Conservation (phyloP, 352 stramenopile species). For the Elongisporangium anandrum region DNA sequence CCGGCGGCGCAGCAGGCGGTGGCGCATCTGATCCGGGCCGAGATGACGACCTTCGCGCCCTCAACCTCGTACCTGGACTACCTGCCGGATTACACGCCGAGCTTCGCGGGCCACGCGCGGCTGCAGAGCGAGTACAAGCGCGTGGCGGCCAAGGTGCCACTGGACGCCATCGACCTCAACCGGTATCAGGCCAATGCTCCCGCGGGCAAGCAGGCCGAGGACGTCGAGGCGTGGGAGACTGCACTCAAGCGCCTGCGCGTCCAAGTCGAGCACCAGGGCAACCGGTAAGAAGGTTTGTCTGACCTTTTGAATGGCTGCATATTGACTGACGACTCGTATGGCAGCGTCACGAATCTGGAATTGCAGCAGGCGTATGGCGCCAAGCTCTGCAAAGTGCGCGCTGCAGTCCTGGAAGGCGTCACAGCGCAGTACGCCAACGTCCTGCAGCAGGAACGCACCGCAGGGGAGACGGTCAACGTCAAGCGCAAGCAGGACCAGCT, state of each 20-base stretch:
- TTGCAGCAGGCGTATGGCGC: constrained; percentile 70
- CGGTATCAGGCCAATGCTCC: constrained; percentile 57
- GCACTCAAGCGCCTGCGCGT: constrained; percentile 47
- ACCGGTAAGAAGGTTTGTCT: constrained; percentile 20
- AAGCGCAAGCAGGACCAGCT: constrained; percentile 63
- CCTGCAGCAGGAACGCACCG: constrained; percentile 29
- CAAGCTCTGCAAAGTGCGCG: constrained; percentile 60
- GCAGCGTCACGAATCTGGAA: constrained; percentile 67
- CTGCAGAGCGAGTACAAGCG: constrained; percentile 72
- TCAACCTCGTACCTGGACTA: constrained; percentile 53
- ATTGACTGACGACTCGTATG: constrained; percentile 4
- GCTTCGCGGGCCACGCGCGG: constrained; percentile 43
- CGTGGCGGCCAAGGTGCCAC: constrained; percentile 54
- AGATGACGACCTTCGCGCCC: constrained; percentile 63
- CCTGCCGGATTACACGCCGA: constrained; percentile 48
- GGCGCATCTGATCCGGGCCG: constrained; percentile 59
- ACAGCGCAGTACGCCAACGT: constrained; percentile 48
- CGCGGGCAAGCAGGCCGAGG: constrained; percentile 26
- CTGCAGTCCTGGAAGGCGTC: constrained; percentile 57
- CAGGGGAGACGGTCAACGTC: constrained; percentile 53
- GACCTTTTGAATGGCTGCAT: constrained; percentile 10
- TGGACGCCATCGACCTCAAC: constrained; percentile 72
- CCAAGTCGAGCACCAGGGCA: constrained; percentile 56
- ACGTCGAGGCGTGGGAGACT: constrained; percentile 47
- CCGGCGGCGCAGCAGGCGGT: constrained; percentile 41